phyloP scores from a whole-genome alignment of 768 basidiomycete genomes.

The Nevesoporus exiguus region DNA sequence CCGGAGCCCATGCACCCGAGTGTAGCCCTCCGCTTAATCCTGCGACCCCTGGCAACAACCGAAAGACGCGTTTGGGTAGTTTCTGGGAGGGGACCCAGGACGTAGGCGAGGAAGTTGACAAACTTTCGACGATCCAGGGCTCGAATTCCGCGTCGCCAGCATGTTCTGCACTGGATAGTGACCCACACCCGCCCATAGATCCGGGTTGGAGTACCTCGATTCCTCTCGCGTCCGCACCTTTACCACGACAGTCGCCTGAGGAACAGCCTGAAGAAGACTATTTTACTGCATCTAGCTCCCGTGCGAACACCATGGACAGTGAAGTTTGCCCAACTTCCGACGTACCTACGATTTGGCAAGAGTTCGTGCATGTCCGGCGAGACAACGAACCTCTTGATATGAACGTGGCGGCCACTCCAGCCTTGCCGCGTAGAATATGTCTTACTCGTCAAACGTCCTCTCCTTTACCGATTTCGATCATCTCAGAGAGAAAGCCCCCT shows the following conservation, averaged over 20 bases:
- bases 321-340: slow-evolving; percentile 12
- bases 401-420: slow-evolving; percentile 40
- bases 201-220: slow-evolving; percentile 5
- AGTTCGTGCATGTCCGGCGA: slow-evolving; percentile 24
- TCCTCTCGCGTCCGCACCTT: slow-evolving; percentile 16
- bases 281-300: slow-evolving; percentile 28
- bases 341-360: slow-evolving; percentile 25
- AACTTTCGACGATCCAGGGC: slow-evolving; percentile 22
- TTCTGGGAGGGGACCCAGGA: slow-evolving; percentile 81
- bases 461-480: slow-evolving; percentile 49
- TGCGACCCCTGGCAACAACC: slow-evolving; percentile 45
- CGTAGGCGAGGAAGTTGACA: slow-evolving; percentile 40
- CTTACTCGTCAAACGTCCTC: slow-evolving; percentile 64
- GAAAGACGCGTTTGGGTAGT: slow-evolving; percentile 57
- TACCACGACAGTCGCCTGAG: slow-evolving; percentile 22
- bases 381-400: slow-evolving; percentile 30
- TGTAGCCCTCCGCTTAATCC: slow-evolving; percentile 36
- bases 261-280: slow-evolving; percentile 30
- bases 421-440: slow-evolving; percentile 48
- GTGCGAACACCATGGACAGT: slow-evolving; percentile 21
- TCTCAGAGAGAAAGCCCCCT: slow-evolving; percentile 31
- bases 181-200: slow-evolving; percentile 5
- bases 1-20: slow-evolving; percentile 50
- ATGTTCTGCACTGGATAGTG: slow-evolving; percentile 5
- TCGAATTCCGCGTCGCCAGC: slow-evolving; percentile 25